Conservation (phyloP, 441 rosid genomes). For the Mallotus repandus region DNA sequence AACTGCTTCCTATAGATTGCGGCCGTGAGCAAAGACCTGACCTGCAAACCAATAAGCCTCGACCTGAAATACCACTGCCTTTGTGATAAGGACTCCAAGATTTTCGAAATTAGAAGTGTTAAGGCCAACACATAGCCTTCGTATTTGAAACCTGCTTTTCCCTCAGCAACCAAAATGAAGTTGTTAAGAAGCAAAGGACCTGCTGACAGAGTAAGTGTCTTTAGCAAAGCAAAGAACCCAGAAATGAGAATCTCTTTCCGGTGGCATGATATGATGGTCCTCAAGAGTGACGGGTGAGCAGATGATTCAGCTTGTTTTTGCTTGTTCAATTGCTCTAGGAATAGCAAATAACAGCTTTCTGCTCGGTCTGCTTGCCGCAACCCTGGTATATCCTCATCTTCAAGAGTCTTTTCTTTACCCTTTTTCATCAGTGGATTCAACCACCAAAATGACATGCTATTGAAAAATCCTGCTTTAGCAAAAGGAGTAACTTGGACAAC, state of each 20-base stretch:
- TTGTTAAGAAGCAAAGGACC: constrained; percentile 88
- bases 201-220: constrained; percentile 65
- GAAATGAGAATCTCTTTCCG: constrained; percentile 68
- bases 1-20: constrained; percentile 85
- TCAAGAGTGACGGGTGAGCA: constrained; percentile 55
- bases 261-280: constrained; percentile 60
- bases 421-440: constrained; percentile 70
- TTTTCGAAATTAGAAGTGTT: constrained; percentile 58
- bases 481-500: constrained; percentile 40
- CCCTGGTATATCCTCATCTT: constrained; percentile 67
- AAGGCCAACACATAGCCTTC: constrained; percentile 84
- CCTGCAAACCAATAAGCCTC: constrained; percentile 75
- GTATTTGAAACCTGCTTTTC: constrained; percentile 54
- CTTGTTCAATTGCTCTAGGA: constrained; percentile 52
- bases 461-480: constrained; percentile 63
- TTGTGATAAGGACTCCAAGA: constrained; percentile 76
- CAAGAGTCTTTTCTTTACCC: constrained; percentile 69
- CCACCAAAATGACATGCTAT: constrained; percentile 87
- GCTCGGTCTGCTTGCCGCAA: constrained; percentile 60
- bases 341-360: constrained; percentile 61
- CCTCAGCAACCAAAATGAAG: constrained; percentile 89
- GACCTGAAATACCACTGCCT: constrained; percentile 93
- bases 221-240: constrained; percentile 83
- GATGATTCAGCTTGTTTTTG: constrained; percentile 46
- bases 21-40: constrained; percentile 81